phyloP scores from a whole-genome alignment of 176 grass and related monocot genomes.

The Avena eriantha region DNA sequence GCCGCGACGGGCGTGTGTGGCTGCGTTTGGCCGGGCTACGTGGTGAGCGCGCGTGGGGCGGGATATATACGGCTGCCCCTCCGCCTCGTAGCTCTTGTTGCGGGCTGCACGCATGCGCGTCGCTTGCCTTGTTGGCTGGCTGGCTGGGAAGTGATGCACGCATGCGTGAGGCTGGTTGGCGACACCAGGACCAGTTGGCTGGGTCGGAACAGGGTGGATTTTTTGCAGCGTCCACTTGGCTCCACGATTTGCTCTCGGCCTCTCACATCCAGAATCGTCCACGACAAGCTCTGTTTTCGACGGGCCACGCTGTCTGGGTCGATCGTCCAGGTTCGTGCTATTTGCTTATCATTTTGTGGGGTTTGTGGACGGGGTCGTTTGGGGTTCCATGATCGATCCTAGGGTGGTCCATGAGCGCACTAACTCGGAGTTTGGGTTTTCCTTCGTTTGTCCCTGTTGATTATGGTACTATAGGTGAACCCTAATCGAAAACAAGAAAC shows the following conservation, averaged over 20 bases:
- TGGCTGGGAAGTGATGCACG: background rate
- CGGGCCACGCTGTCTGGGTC: background rate
- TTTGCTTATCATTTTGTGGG: background rate
- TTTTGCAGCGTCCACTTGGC: conserved; percentile 46
- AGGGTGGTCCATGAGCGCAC: background rate
- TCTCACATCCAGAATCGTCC: background rate
- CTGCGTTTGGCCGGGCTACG: conserved; percentile 44
- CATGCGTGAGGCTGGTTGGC: background rate
- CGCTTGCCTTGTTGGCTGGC: background rate
- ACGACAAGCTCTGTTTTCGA: background rate
- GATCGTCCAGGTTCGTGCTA: background rate
- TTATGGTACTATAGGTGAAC: no score
- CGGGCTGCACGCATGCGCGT: background rate
- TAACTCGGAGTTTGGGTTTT: background rate
- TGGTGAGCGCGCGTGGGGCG: background rate
- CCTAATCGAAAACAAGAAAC: no score
- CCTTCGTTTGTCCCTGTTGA: no score
- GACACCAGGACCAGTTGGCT: conserved; percentile 11
- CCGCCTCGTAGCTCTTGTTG: background rate
- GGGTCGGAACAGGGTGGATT: conserved; percentile 31
- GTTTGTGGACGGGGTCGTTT: background rate
- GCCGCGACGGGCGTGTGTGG: conserved; percentile 44
- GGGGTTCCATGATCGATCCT: background rate
- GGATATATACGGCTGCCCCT: background rate
- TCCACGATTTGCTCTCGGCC: background rate